Evolutionary conservation across 2,329 filamentous ascomycete species (phyloP), one percentile per base, ranked within the genome.

Genomic region (Pseudogymnoascus verrucosus): DNA sequence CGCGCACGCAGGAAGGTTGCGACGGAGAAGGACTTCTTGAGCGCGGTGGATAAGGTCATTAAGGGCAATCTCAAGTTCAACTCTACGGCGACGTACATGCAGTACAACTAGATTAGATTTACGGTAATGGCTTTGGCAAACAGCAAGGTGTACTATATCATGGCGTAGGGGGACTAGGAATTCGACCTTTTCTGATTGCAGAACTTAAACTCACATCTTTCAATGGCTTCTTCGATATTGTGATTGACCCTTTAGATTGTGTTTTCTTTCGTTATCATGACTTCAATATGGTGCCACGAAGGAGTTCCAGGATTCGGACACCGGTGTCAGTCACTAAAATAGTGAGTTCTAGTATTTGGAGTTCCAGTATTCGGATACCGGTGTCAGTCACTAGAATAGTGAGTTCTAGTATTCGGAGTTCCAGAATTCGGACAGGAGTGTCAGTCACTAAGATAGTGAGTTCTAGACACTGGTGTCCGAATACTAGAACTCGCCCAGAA

Each of bases 51-150:
- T 82, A 99, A 99, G 86, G 95, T 99, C 68, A 98, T 98, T 81
- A 96, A 97, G 85, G 93, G 90, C 71, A 97, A 98, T 78, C 82
- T 96, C 76, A 99, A 99, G 86, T 99, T 99, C 84, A 98, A 97
- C 85, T 96, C 90, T 64, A 99, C 95, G 65, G 93, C 95, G 60
- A 92, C 90, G 67, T 99, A 99, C 80, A 95, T 95, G 85, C 95
- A 98, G 80, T 99, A 99, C 84, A 99, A 99, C 79, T 98, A 96
- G 71, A 72, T 47, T 65, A 62, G 57, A 42, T 61, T 61, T 37
- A 61, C 59, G 34, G 59, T 37, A 42, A 61, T 61, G 37, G 37
- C 37, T 61, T 61, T 61, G 59, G 59, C 59, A 61, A 60, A 61
- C 34, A 61, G 59, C 59, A 61, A 42, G 59, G 59, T 61, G 59